Conservation (phyloP, 208 protist species). For the Wallacemonas rigidus region DNA sequence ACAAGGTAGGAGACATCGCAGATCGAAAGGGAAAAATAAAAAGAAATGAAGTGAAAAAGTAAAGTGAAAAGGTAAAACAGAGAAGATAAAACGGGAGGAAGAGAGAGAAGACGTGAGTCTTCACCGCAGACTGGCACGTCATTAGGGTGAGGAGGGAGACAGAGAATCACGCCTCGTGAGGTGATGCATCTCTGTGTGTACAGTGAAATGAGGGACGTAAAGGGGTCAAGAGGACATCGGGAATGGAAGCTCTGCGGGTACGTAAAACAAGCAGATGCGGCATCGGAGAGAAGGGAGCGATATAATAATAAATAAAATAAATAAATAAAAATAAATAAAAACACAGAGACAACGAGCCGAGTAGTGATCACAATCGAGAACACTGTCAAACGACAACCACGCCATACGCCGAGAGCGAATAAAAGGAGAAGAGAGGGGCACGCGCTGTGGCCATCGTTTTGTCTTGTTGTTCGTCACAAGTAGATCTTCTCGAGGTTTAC, state of each 20-base stretch:
- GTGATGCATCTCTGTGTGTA: too few species aligned
- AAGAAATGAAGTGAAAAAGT: not conserved
- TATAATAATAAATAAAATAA: slow-evolving; percentile 6
- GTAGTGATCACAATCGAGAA: not conserved
- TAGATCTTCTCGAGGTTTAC: slow-evolving; percentile 18
- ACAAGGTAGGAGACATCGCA: too few species aligned
- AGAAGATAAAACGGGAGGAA: not conserved
- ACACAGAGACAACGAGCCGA: not conserved
- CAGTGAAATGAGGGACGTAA: too few species aligned
- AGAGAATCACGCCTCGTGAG: too few species aligned
- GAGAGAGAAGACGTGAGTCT: not conserved
- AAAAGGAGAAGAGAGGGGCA: too few species aligned
- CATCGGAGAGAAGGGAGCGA: slow-evolving; percentile 4
- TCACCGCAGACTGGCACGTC: too few species aligned
- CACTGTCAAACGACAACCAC: not conserved
- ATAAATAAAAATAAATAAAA: slow-evolving; percentile 1
- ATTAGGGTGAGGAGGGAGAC: too few species aligned
- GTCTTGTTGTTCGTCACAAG: slow-evolving; percentile 1
- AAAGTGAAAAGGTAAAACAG: not conserved
- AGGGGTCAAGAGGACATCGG: too few species aligned
- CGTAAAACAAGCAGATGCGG: too few species aligned
- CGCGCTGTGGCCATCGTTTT: too few species aligned
- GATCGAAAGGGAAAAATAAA: not conserved
- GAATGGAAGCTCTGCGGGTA: too few species aligned
- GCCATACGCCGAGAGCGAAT: too few species aligned